Conservation (phyloP, 164 flowering plant genomes). For the Houttuynia cordata region DNA sequence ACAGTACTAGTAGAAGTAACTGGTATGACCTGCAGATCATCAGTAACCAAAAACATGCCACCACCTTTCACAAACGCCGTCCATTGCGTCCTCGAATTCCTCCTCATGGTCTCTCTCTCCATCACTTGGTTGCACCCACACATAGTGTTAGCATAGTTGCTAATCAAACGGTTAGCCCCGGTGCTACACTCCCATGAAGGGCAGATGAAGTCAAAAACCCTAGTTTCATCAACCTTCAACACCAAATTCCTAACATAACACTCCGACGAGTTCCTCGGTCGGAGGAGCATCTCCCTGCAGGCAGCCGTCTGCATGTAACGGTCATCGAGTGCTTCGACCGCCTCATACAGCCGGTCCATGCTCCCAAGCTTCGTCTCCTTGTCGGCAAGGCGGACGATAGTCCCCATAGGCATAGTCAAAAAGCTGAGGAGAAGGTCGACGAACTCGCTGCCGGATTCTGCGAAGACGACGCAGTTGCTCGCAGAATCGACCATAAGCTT, state of each 20-base stretch:
- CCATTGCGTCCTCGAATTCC: not conserved
- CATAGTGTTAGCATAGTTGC: not conserved
- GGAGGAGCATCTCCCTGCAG: not conserved
- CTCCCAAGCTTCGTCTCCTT: not conserved
- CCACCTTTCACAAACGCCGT: conserved; percentile 4
- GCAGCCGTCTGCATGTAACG: not conserved
- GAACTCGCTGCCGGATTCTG: conserved; percentile 54
- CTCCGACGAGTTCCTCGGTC: not conserved
- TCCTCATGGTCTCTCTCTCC: not conserved
- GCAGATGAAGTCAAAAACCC: not conserved
- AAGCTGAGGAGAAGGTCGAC: conserved; percentile 61
- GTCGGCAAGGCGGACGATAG: not conserved
- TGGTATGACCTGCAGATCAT: conserved; percentile 7
- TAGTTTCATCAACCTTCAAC: not conserved
- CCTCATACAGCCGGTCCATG: not conserved
- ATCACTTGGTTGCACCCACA: not conserved
- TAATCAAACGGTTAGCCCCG: not conserved
- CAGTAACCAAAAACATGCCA: conserved; percentile 10
- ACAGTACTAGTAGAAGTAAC: conserved; percentile 7
- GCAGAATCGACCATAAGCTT: conserved; percentile 9
- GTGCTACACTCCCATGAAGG: not conserved
- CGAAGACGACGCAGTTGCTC: conserved; percentile 16
- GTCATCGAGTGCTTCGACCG: not conserved
- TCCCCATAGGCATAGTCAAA: conserved; percentile 1
- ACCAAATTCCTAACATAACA: not conserved